These are phyloP conservation scores for Pestalotiopsis sp. DNA, from an alignment of 2,329 filamentous ascomycete species.

Conservation along the genomic window DNA sequence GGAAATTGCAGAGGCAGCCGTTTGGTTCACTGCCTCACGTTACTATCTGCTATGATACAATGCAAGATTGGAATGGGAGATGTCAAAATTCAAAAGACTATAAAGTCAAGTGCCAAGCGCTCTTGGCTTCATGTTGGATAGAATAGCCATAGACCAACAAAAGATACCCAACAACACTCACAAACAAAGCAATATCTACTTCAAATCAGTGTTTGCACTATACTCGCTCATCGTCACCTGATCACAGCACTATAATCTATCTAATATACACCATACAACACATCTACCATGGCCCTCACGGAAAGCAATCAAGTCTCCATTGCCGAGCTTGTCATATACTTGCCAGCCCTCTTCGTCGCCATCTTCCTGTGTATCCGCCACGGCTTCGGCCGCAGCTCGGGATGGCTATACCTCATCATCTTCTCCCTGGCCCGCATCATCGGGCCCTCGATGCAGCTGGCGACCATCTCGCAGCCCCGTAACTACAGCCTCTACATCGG, in stretches of 20 bases:
- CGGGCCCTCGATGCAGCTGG: constrained; percentile 52
- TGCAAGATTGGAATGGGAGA: background rate
- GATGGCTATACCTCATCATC: constrained; percentile 57
- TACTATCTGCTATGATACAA: background rate
- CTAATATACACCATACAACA: no score
- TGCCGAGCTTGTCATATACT: constrained; percentile 43
- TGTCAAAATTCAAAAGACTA: background rate
- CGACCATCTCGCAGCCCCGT: constrained; percentile 45
- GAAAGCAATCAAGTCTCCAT: constrained; percentile 41
- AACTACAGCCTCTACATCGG: constrained; percentile 42
- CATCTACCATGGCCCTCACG: constrained; percentile 25
- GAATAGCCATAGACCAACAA: constrained; percentile 19
- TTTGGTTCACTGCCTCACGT: no score
- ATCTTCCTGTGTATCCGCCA: constrained; percentile 43
- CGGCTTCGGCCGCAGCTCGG: constrained; percentile 46
- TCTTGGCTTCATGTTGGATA: constrained; percentile 1
- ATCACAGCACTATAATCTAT: no score
- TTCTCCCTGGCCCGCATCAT: constrained; percentile 55
- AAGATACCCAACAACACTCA: constrained; percentile 4
- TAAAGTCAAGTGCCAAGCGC: background rate
- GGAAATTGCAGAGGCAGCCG: no score
- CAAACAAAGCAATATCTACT: background rate
- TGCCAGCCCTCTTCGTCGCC: constrained; percentile 37
- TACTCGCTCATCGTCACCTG: background rate
- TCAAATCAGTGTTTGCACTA: background rate